Evolutionary conservation across 108 stramenopile species (phyloP).

Genomic region (Discostella stelligeroides): DNA sequence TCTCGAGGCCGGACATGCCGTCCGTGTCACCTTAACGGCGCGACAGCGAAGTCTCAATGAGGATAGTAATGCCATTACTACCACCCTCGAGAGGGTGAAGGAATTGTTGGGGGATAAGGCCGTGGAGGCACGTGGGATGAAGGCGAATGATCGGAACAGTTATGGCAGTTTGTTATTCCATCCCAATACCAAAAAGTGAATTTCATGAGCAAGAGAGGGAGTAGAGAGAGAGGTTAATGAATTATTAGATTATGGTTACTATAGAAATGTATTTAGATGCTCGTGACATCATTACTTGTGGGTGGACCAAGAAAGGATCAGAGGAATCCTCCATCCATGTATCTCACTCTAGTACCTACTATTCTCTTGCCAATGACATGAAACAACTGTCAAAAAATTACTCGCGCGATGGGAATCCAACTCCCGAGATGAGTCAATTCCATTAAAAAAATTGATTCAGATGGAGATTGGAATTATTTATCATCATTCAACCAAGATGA

Average conservation of each 20-base stretch:
- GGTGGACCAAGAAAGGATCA: no score
- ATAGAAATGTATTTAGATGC: no score
- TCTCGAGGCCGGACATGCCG: constrained; percentile 57
- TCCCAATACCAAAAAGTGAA: constrained; percentile 33
- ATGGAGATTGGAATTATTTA: no score
- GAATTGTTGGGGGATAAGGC: constrained; percentile 52
- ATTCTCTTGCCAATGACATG: no score
- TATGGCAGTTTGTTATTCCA: constrained; percentile 39
- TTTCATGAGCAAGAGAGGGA: no score
- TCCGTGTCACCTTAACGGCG: constrained; percentile 66
- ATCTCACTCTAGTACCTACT: no score
- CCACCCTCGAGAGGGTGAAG: constrained; percentile 57
- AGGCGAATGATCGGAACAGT: constrained; percentile 36
- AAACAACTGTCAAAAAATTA: no score
- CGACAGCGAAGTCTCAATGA: constrained; percentile 41
- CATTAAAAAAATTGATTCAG: no score
- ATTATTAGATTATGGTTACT: not conserved
- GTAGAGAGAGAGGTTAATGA: not conserved
- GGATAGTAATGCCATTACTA: constrained; percentile 52
- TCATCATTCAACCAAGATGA: no score
- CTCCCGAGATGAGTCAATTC: not conserved
- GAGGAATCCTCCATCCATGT: no score
- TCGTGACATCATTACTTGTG: no score
- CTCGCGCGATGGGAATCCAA: not conserved
- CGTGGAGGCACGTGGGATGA: constrained; percentile 46